A percentile compares a stretch with the other conserved stretches of the same genome.
Conservation (phyloP, 2,329 filamentous ascomycete genomes). For the Triangularia verruculosa region DNA sequence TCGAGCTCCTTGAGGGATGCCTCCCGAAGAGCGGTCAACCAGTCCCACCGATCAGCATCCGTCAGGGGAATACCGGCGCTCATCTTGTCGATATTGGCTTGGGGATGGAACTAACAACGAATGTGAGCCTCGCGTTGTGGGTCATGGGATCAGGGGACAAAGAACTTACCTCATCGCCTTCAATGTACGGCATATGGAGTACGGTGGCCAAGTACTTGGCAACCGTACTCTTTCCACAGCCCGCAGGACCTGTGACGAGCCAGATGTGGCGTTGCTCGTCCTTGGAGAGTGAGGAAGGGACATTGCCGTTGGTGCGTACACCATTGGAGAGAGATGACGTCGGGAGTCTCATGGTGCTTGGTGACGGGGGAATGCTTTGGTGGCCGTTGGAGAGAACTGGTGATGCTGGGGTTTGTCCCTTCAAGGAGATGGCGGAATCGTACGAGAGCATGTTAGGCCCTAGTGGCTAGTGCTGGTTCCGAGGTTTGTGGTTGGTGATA, state of each 20-base stretch:
- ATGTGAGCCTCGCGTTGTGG: not conserved
- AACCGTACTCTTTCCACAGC: constrained; percentile 76
- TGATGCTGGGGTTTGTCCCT: constrained; percentile 36
- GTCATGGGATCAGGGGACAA: not conserved
- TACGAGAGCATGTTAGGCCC: constrained; percentile 48
- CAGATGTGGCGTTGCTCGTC: constrained; percentile 65
- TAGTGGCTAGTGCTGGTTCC: not conserved
- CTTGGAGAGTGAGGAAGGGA: constrained; percentile 28
- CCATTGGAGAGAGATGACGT: constrained; percentile 24
- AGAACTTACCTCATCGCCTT: constrained; percentile 70
- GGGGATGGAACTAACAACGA: constrained; percentile 62
- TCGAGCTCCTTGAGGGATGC: constrained; percentile 58
- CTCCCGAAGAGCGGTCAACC: constrained; percentile 77
- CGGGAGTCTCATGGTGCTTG: constrained; percentile 27
- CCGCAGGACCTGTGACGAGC: constrained; percentile 76
- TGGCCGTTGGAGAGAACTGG: constrained; percentile 28
- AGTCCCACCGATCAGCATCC: constrained; percentile 95
- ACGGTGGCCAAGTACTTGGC: constrained; percentile 61
- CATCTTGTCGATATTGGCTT: constrained; percentile 90
- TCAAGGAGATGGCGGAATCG: constrained; percentile 45
- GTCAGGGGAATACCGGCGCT: constrained; percentile 75
- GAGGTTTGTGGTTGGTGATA: not conserved
- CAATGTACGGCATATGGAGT: constrained; percentile 68
- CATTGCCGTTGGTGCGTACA: constrained; percentile 30
- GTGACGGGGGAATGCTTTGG: constrained; percentile 31